Evolutionary conservation across 2,329 filamentous ascomycete genomes (phyloP).

Genomic region (Colletotrichum gigasporum): DNA sequence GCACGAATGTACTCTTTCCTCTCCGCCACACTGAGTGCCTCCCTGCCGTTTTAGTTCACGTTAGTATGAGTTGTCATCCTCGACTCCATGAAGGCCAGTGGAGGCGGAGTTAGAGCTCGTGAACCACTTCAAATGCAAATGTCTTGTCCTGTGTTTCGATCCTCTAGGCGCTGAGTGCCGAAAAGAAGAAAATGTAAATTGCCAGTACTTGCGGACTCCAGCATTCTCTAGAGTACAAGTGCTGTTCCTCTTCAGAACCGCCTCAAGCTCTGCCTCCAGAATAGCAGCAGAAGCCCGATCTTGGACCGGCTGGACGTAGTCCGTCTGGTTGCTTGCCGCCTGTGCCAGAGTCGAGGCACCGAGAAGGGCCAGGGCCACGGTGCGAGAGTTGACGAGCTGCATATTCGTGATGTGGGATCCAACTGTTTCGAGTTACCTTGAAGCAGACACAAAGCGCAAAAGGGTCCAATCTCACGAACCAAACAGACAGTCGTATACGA

Average conservation of each 20-base stretch:
- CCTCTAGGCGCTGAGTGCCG: background rate
- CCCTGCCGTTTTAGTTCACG: constrained; percentile 28
- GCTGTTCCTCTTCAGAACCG: background rate
- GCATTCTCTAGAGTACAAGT: background rate
- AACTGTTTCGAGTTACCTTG: background rate
- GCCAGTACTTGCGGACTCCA: constrained; percentile 4
- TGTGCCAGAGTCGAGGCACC: background rate
- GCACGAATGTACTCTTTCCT: constrained; percentile 26
- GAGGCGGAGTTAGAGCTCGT: too few relatives aligned
- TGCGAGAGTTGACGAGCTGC: background rate
- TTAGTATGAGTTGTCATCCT: too few relatives aligned
- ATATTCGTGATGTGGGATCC: background rate
- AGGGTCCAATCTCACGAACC: too few relatives aligned
- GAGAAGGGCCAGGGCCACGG: background rate
- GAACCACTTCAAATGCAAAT: too few relatives aligned
- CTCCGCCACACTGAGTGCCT: background rate
- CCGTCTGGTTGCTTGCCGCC: background rate
- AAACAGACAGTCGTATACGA: too few relatives aligned
- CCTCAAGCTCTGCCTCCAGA: background rate
- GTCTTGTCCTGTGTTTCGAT: background rate
- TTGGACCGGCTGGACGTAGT: background rate
- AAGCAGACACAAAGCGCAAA: too few relatives aligned
- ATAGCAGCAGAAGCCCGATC: background rate
- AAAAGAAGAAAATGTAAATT: background rate
- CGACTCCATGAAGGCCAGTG: too few relatives aligned